Conservation (phyloP, 2,329 filamentous ascomycete genomes). For the Diplodia corticola region DNA sequence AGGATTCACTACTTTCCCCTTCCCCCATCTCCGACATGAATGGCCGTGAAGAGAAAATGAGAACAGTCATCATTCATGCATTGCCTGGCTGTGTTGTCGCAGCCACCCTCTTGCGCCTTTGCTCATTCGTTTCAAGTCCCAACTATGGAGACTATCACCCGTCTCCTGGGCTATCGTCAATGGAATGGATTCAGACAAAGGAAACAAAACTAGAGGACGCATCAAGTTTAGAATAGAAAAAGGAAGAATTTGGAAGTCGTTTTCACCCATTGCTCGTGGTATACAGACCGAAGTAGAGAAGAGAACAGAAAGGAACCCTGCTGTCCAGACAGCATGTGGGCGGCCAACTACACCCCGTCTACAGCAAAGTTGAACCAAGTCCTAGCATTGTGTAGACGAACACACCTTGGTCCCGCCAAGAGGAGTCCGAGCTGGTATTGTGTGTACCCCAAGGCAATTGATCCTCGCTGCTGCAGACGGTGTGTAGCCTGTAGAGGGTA, state of each 20-base stretch:
- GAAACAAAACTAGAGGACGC: background rate
- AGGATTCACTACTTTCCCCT: background rate
- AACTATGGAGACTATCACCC: background rate
- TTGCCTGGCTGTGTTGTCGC: background rate
- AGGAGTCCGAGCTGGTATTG: background rate
- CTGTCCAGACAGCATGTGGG: background rate
- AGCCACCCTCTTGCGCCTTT: background rate
- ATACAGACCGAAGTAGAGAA: background rate
- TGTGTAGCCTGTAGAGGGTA: background rate
- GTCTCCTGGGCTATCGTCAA: background rate
- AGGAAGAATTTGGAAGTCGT: background rate
- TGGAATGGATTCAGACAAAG: background rate
- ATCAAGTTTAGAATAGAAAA: background rate
- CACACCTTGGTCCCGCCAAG: background rate
- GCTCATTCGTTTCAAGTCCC: background rate
- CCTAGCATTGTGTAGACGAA: background rate
- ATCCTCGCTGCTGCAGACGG: background rate
- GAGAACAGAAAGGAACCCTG: background rate
- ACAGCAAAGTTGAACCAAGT: background rate
- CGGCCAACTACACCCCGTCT: background rate
- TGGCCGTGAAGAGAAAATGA: background rate
- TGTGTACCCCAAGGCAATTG: background rate
- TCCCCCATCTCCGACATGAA: background rate
- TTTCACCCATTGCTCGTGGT: slow-evolving; percentile 9
- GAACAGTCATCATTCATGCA: background rate